Percentiles rank a stretch among this genome's conserved stretches.
These are phyloP conservation scores for Chytriomyces sp. DNA, from an alignment of 192 early-diverging fungal species.

Conservation along the genomic window DNA sequence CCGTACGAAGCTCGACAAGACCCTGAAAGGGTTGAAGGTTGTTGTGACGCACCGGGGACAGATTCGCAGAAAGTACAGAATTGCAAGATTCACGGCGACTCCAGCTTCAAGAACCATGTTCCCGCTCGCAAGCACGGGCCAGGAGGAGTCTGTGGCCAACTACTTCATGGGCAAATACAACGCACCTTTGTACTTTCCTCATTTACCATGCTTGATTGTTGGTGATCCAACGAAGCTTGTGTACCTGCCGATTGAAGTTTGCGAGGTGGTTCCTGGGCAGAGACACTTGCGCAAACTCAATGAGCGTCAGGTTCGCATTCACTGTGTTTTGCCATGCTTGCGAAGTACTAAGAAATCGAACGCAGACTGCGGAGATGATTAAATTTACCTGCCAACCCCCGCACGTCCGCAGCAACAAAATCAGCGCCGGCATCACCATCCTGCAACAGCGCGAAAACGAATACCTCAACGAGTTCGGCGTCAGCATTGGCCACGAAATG, in stretches of 20 bases:
- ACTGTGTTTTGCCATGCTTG: constrained; percentile 10
- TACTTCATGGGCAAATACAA: constrained; percentile 82
- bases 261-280: constrained; percentile 80
- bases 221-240: constrained; percentile 60
- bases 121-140: constrained; percentile 41
- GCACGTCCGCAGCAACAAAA: constrained; percentile 80
- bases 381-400: constrained; percentile 87
- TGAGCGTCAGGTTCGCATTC: constrained; percentile 58
- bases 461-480: constrained; percentile 75
- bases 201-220: constrained; percentile 77
- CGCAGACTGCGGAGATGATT: constrained; percentile 93
- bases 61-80: constrained; percentile 72
- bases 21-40: constrained; percentile 52
- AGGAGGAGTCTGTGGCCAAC: constrained; percentile 68
- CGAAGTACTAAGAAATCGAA: background rate
- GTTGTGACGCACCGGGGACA: constrained; percentile 62
- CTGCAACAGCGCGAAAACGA: constrained; percentile 72
- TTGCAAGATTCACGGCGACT: constrained; percentile 65
- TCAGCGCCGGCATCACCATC: constrained; percentile 70
- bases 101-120: constrained; percentile 76
- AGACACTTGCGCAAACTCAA: constrained; percentile 80
- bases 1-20: constrained; percentile 49
- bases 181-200: constrained; percentile 69
- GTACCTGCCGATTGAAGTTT: constrained; percentile 89
- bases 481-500: constrained; percentile 69